Conservation (phyloP, 2,329 filamentous ascomycete genomes). For the Aspergillus costaricaensis region DNA sequence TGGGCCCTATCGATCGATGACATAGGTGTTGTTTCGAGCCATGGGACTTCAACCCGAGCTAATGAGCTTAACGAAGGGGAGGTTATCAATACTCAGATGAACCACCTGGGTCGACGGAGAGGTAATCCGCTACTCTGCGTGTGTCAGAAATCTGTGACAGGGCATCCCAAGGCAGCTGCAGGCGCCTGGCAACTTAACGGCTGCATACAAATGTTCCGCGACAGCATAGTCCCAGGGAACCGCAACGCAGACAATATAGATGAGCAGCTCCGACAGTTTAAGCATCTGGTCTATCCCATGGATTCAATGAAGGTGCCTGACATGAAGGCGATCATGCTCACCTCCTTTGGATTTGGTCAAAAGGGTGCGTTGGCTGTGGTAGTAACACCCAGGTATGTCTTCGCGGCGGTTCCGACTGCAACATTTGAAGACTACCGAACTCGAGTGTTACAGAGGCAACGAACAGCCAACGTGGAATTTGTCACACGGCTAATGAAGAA, state of each 20-base stretch:
- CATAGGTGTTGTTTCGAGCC: conserved; percentile 90
- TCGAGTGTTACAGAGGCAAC: conserved; percentile 12
- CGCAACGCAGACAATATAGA: conserved; percentile 96
- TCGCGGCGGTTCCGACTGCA: conserved; percentile 27
- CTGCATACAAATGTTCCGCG: conserved; percentile 88
- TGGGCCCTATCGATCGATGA: conserved; percentile 97
- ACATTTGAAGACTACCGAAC: conserved; percentile 18
- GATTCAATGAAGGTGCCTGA: conserved; percentile 22
- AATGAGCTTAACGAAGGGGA: conserved; percentile 99
- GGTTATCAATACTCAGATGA: conserved; percentile 89
- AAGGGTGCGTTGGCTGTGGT: conserved; percentile 45
- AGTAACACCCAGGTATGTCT: conserved; percentile 40
- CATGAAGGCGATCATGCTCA: conserved; percentile 43
- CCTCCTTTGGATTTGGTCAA: conserved; percentile 50
- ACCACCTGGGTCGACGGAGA: conserved; percentile 88
- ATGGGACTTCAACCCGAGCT: conserved; percentile 93
- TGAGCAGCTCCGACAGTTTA: conserved; percentile 26
- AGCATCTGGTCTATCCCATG: conserved; percentile 39
- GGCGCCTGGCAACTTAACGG: conserved; percentile 99
- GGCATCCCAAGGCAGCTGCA: conserved; percentile 95
- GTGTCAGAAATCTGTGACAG: conserved; percentile 97
- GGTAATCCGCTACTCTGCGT: conserved; percentile 86
- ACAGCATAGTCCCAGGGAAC: conserved; percentile 88
- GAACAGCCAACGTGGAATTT: conserved; percentile 11
- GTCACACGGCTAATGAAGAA: conserved; percentile 17